Conservation (phyloP, 1,139 yeast genomes). For the Debaryomycetaceae sp. region DNA sequence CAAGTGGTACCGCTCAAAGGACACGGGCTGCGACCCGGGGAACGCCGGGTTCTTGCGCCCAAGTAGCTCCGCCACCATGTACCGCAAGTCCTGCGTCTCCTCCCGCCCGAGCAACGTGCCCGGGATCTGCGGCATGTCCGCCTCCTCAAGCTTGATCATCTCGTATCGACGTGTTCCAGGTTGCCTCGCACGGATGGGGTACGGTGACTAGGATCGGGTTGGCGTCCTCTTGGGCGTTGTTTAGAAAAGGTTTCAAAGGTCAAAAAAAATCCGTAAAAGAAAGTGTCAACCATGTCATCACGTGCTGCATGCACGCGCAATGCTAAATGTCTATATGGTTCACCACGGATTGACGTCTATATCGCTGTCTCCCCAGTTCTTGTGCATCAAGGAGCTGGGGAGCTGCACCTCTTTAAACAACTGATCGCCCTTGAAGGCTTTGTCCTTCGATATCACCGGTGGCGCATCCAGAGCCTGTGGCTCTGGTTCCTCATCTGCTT, state of each 20-base stretch:
- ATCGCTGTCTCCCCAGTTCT: conserved; percentile 42
- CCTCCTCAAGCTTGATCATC: conserved; percentile 44
- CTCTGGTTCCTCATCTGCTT: conserved; percentile 13
- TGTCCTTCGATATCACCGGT: conserved; percentile 4
- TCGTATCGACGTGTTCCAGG: no score
- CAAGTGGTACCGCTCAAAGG: conserved; percentile 76
- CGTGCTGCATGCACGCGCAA: neutral
- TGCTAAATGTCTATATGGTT: conserved; percentile 1
- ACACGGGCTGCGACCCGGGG: conserved; percentile 95
- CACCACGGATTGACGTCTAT: conserved; percentile 49
- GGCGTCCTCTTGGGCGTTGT: no score
- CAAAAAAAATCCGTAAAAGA: conserved; percentile 1
- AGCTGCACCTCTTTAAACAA: conserved; percentile 46
- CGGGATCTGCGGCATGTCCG: conserved; percentile 79
- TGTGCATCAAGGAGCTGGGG: conserved; percentile 51
- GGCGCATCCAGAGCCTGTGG: conserved; percentile 2
- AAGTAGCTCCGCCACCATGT: conserved; percentile 66
- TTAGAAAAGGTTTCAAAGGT: neutral
- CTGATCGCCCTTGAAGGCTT: conserved; percentile 39
- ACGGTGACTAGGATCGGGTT: no score
- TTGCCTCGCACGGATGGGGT: no score
- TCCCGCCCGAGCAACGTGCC: conserved; percentile 73
- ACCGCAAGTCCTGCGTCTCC: conserved; percentile 63
- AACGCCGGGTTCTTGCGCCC: conserved; percentile 50
- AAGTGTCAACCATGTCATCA: neutral